Evolutionary conservation across 2,329 filamentous ascomycete genomes (phyloP).

Genomic region (Rhynchosporium agropyri): DNA sequence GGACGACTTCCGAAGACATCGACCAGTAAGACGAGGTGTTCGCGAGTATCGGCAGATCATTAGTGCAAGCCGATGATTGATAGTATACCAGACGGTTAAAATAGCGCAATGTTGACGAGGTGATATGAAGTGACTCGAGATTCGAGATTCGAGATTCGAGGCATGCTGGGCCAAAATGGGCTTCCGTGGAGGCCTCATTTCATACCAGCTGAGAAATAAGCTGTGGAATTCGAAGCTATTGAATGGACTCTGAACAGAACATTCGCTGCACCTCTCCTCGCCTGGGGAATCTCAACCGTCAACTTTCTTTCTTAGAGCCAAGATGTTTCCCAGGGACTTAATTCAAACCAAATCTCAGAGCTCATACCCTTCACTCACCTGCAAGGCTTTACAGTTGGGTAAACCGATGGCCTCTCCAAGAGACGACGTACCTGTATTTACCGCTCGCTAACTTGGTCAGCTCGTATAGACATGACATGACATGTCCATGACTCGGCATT

Average conservation of each 20-base stretch:
- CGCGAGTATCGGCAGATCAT: neutral
- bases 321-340: neutral
- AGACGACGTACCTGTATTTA: too few relatives aligned
- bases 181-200: neutral
- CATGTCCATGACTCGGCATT: neutral
- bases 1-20: neutral
- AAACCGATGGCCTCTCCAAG: too few relatives aligned
- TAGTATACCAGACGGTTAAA: neutral
- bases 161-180: neutral
- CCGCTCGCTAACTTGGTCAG: too few relatives aligned
- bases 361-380: neutral
- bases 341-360: neutral
- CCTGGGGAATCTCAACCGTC: slow-evolving; percentile 3
- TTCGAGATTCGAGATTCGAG: neutral
- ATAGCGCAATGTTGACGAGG: neutral
- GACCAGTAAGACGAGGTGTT: neutral
- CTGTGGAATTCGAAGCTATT: neutral
- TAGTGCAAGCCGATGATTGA: neutral
- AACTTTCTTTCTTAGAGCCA: neutral
- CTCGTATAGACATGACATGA: too few relatives aligned
- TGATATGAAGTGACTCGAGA: neutral
- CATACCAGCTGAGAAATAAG: slow-evolving; percentile 2
- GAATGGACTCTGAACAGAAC: neutral
- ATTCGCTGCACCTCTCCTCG: neutral
- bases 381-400: too few relatives aligned